These are phyloP conservation scores for Candida adriatica DNA, from an alignment of 805 yeast species.

Conservation along the genomic window DNA sequence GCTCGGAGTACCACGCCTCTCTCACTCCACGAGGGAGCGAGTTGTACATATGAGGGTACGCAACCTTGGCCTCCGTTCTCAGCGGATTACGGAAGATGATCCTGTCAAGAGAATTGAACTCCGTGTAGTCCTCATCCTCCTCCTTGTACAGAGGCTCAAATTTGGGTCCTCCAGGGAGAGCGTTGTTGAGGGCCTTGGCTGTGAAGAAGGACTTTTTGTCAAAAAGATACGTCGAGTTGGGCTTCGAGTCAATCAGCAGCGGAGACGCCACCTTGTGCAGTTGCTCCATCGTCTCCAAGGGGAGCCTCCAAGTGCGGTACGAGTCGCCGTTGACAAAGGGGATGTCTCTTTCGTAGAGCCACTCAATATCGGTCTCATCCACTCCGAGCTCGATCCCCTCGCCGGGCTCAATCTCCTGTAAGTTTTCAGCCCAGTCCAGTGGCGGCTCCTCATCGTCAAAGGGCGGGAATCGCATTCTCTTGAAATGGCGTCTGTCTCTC, in stretches of 20 bases:
- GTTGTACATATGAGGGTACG: slow-evolving; percentile 81
- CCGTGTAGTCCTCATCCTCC: slow-evolving; percentile 69
- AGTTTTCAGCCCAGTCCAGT: slow-evolving; percentile 70
- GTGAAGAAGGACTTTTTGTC: slow-evolving; percentile 78
- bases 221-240: slow-evolving; percentile 66
- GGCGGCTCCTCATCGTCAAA: slow-evolving; percentile 98
- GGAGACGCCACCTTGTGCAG: slow-evolving; percentile 69
- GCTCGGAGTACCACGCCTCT: slow-evolving; percentile 57
- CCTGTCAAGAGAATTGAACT: slow-evolving; percentile 84
- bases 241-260: slow-evolving; percentile 37
- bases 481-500: slow-evolving; percentile 82
- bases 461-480: slow-evolving; percentile 90
- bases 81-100: slow-evolving; percentile 73
- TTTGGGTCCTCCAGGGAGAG: slow-evolving; percentile 94
- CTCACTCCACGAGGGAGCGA: slow-evolving; percentile 63
- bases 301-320: slow-evolving; percentile 65
- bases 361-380: slow-evolving; percentile 57
- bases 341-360: slow-evolving; percentile 69
- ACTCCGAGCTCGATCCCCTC: slow-evolving; percentile 66
- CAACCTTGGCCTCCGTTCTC: slow-evolving; percentile 78
- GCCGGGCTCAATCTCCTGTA: slow-evolving; percentile 63
- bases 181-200: slow-evolving; percentile 81
- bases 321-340: slow-evolving; percentile 67
- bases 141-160: slow-evolving; percentile 81
- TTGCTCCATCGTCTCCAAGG: slow-evolving; percentile 53